phyloP scores from a whole-genome alignment of 495 filamentous ascomycete species.

The Hypoxylon fragiforme region DNA sequence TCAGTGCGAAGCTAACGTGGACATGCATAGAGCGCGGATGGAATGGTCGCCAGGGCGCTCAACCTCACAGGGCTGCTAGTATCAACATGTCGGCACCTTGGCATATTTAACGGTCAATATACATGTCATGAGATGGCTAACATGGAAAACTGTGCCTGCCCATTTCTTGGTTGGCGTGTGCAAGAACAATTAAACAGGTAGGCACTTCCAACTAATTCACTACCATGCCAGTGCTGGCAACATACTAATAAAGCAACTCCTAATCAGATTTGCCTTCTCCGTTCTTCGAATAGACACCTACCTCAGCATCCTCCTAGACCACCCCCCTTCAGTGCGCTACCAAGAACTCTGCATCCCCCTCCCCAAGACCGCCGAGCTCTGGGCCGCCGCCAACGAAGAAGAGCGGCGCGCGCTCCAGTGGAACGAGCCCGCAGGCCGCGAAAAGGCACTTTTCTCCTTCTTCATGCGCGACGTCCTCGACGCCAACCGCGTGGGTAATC shows the following conservation, averaged over 20 bases:
- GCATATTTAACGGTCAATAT: slow-evolving; percentile 39
- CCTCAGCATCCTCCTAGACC: slow-evolving; percentile 37
- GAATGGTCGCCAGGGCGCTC: slow-evolving; percentile 37
- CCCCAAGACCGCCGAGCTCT: slow-evolving; percentile 32
- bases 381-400: slow-evolving; percentile 33
- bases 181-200: slow-evolving; percentile 42
- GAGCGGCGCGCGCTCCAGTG: slow-evolving; percentile 41
- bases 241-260: not conserved
- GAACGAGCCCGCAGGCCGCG: slow-evolving; percentile 39
- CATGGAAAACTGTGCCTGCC: slow-evolving; percentile 5
- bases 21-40: slow-evolving; percentile 28
- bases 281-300: slow-evolving; percentile 39
- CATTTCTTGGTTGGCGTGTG: slow-evolving; percentile 35
- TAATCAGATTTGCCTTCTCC: slow-evolving; percentile 36
- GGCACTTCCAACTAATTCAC: no score
- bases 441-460: slow-evolving; percentile 39
- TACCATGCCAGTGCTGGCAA: no score
- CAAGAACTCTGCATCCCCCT: slow-evolving; percentile 41
- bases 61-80: slow-evolving; percentile 32
- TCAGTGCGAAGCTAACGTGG: slow-evolving; percentile 1
- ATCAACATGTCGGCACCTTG: slow-evolving; percentile 37
- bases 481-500: not conserved
- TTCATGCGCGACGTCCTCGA: slow-evolving; percentile 37
- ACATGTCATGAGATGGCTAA: slow-evolving; percentile 25
- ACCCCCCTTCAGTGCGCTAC: slow-evolving; percentile 38